A percentile compares a stretch with the other conserved stretches of the same genome.
Conservation (phyloP, 495 filamentous ascomycete species). For the Aspergillus avenaceus region DNA sequence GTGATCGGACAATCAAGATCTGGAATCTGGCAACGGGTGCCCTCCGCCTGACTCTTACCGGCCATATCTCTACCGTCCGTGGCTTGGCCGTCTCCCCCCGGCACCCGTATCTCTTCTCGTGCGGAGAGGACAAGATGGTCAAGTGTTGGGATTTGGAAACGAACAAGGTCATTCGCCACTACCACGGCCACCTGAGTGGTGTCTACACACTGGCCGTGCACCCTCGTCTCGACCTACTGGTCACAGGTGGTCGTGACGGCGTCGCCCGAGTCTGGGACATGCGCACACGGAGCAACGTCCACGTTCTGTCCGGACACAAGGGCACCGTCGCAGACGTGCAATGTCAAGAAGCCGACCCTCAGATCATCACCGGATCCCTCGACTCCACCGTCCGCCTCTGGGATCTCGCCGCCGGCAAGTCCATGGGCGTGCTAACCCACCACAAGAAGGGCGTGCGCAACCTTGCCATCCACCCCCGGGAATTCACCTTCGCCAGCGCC, state of each 20-base stretch:
- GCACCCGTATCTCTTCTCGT: conserved; percentile 97
- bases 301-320: conserved; percentile 87
- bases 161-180: conserved; percentile 97
- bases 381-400: conserved; percentile 91
- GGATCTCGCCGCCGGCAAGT: conserved; percentile 95
- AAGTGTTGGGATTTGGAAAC: conserved; percentile 99
- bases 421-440: conserved; percentile 93
- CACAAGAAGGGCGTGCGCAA: conserved; percentile 95
- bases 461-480: conserved; percentile 81
- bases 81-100: conserved; percentile 88
- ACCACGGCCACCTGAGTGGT: conserved; percentile 95
- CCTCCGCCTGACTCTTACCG: conserved; percentile 83
- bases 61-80: conserved; percentile 94
- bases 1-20: conserved; percentile 97
- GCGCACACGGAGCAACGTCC: conserved; percentile 91
- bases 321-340: conserved; percentile 83
- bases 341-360: conserved; percentile 94
- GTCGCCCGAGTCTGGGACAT: conserved; percentile 98
- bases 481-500: conserved; percentile 94
- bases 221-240: conserved; percentile 88
- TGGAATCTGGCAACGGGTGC: conserved; percentile 90
- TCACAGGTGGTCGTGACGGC: conserved; percentile 92
- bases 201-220: conserved; percentile 91
- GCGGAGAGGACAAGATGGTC: conserved; percentile 99
- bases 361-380: conserved; percentile 86